Evolutionary conservation across 2,329 filamentous ascomycete species (phyloP).

Genomic region (Colletotrichum abscissum): DNA sequence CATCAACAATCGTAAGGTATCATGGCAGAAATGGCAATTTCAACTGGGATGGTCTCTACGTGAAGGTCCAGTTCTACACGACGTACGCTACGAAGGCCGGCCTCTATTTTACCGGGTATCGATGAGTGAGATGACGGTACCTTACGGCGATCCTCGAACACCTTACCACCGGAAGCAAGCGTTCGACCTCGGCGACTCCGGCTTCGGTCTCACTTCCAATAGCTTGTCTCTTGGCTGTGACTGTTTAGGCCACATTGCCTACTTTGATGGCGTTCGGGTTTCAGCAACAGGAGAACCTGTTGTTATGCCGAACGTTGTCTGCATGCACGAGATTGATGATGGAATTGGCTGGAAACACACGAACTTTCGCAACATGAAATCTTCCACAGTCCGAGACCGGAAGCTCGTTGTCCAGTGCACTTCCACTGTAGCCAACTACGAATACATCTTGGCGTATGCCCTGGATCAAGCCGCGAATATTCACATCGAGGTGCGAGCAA

Average conservation of each 20-base stretch:
- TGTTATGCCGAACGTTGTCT: constrained; percentile 77
- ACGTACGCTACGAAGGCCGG: constrained; percentile 67
- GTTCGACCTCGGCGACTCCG: constrained; percentile 76
- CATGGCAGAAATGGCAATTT: constrained; percentile 60
- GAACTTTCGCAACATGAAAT: constrained; percentile 74
- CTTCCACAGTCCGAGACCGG: constrained; percentile 64
- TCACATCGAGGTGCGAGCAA: constrained; percentile 66
- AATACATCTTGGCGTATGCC: constrained; percentile 54
- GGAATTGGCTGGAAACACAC: constrained; percentile 82
- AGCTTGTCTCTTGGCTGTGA: constrained; percentile 67
- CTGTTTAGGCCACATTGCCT: constrained; percentile 63
- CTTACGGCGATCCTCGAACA: constrained; percentile 43
- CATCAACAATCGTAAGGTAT: constrained; percentile 16
- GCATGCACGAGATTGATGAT: constrained; percentile 80
- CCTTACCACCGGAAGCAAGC: constrained; percentile 72
- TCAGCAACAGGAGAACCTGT: constrained; percentile 70
- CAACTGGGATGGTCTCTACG: constrained; percentile 68
- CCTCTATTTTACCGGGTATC: constrained; percentile 67
- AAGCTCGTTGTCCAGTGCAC: constrained; percentile 71
- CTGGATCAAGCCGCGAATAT: constrained; percentile 68
- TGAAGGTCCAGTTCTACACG: constrained; percentile 69
- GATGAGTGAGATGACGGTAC: constrained; percentile 63
- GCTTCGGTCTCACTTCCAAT: constrained; percentile 73
- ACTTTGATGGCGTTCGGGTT: constrained; percentile 65
- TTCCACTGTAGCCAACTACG: constrained; percentile 72